A percentile compares a stretch with the other conserved stretches of the same genome.
Evolutionary conservation across 2,329 filamentous ascomycete species (phyloP).

Genomic region (Neopestalotiopsis rosae): DNA sequence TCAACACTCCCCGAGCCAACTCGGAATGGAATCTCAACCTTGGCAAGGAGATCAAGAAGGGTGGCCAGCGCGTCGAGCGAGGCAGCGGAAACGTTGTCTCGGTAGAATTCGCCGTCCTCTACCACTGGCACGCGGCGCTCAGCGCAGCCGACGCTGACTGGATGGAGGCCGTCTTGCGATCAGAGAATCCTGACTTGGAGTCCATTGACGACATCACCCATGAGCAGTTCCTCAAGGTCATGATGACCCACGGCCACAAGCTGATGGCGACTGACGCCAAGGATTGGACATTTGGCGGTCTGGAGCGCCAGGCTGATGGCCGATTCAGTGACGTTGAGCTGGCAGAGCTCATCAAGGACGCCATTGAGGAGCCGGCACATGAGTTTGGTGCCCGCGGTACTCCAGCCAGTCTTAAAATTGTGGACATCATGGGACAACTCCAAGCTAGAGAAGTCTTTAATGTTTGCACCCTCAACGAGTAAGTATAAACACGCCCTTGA

Average conservation of each 20-base stretch:
- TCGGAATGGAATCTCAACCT: slow-evolving; percentile 51
- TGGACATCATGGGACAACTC: slow-evolving; percentile 21
- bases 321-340: slow-evolving; percentile 79
- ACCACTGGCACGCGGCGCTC: slow-evolving; percentile 52
- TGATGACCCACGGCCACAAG: slow-evolving; percentile 32
- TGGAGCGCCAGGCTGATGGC: slow-evolving; percentile 69
- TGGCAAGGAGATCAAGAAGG: slow-evolving; percentile 49
- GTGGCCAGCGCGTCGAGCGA: slow-evolving; percentile 44
- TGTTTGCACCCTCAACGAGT: slow-evolving; percentile 18
- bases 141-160: slow-evolving; percentile 49
- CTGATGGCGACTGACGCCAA: slow-evolving; percentile 7
- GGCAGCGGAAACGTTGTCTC: slow-evolving; percentile 50
- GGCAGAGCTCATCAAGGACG: slow-evolving; percentile 77
- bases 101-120: slow-evolving; percentile 51
- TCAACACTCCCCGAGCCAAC: slow-evolving; percentile 49
- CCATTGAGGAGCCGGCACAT: slow-evolving; percentile 32
- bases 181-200: slow-evolving; percentile 41
- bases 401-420: slow-evolving; percentile 20
- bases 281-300: slow-evolving; percentile 70
- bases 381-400: slow-evolving; percentile 20
- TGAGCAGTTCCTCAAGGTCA: slow-evolving; percentile 47
- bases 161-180: slow-evolving; percentile 47
- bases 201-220: slow-evolving; percentile 48
- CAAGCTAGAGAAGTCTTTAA: slow-evolving; percentile 19
- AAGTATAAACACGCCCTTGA: not conserved